Conservation (phyloP, 352 stramenopile genomes). For the Phytophthora hybrid region DNA sequence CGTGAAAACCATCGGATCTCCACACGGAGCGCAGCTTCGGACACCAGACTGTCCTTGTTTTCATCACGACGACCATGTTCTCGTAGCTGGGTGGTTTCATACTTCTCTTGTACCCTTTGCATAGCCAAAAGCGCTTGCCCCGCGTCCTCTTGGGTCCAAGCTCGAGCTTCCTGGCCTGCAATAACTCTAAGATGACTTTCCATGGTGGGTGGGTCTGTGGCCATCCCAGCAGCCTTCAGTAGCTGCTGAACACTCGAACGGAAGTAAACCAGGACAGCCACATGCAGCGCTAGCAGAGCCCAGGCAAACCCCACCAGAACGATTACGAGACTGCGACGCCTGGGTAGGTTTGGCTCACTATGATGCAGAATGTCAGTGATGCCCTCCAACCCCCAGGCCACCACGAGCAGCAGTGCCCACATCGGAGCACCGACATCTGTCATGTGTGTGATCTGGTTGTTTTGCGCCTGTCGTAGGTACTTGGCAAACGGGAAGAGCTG, state of each 20-base stretch:
- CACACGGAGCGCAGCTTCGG: conserved; percentile 7
- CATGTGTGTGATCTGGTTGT: conserved; percentile 82
- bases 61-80: neutral
- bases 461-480: conserved; percentile 70
- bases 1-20: conserved; percentile 60
- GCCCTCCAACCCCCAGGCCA: conserved; percentile 51
- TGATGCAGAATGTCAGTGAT: conserved; percentile 17
- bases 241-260: conserved; percentile 41
- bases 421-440: conserved; percentile 70
- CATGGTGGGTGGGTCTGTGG: conserved; percentile 10
- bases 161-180: conserved; percentile 24
- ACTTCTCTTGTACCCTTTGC: conserved; percentile 28
- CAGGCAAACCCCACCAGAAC: conserved; percentile 43
- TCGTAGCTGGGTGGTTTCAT: conserved; percentile 3
- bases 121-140: conserved; percentile 22
- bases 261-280: conserved; percentile 51
- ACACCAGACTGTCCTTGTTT: conserved; percentile 4
- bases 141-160: conserved; percentile 29
- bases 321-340: conserved; percentile 34
- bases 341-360: conserved; percentile 5
- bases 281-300: conserved; percentile 40
- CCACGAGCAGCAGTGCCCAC: conserved; percentile 53
- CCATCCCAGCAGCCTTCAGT: conserved; percentile 38
- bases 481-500: conserved; percentile 76
- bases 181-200: conserved; percentile 19